Evolutionary conservation across 2,329 filamentous ascomycete genomes (phyloP), one percentile per base, ranked within the genome.

Genomic region (Diaporthe citrichinensis): DNA sequence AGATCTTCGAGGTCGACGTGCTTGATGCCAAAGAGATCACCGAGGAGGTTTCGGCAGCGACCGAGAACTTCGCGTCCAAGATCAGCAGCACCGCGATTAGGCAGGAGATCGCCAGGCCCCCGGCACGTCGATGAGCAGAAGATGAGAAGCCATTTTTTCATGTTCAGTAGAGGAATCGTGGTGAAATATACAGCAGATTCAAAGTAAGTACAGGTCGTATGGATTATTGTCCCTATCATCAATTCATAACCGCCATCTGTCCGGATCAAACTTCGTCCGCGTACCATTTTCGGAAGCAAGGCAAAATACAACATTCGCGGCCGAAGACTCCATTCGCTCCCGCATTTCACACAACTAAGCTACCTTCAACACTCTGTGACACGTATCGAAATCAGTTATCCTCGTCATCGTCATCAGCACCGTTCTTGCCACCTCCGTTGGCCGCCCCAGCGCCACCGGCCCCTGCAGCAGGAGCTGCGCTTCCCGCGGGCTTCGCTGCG

Each of bases 51-150:
- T 82, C 79, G 53, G 83, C 79, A n/a, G 85, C 84, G 78, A 86
- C 82, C 17, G 90, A 92, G 74, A 88, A 90, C 78, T 98, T 97
- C 84, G 91, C 92, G 36, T 90, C 90, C 77, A 98, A 98, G 86
- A 94, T 98, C 79, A 98, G 95, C 87, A 98, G 96, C 84, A 97
- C 96, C 0, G 94, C 94, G 75, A 98, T 98, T 79, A 88, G 93
- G 72, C 85, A 86, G 80, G 86, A 85, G 75, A 86, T 84, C 74
- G 86, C 87, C 0, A 81, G 84, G 74, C 81, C 82, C 57, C 46
- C 73, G 15, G 61, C 59, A 10, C 28, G 69, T 39, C 58, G 17
- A 55, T 76, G 65, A 76, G 34, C 36, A n/a, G 23, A 28, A 39
- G 34, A 69, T 14, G 49, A 53, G 46, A 31, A 36, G 46, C 23